Base-by-base conservation (phyloP, 176 grass and related monocot species). In the Oryza glumipatula region DNA sequence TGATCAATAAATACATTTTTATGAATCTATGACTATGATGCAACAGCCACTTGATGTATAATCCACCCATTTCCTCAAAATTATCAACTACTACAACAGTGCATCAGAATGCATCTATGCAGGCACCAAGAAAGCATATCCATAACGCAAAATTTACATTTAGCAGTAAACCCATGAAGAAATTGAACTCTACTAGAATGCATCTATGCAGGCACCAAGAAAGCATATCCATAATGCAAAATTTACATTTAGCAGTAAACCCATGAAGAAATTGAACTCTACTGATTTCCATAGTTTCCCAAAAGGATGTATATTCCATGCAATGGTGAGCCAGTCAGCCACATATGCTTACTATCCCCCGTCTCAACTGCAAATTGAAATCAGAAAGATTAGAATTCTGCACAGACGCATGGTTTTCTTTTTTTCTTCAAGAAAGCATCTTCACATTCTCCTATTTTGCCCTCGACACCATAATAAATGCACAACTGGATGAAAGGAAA, bases 301-400 rank as follows among this genome's bases (percentile, higher is more conserved):
- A 52, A 77, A 81, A 68, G 17, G 51, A n/a, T 47, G 65, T 35
- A 72, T 47, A 47, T 33, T 46, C 66, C 70, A 15, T 60, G 26
- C 35, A 86, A 67, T 5, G 36, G 82, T 73, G 60, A 90, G 74
- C 9, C 73, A 68, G 82, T 73, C 46, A 90, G 74, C 9, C 68
- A 68, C 67, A 36, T 17, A 76, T 76, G 51, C 11, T 73, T 80
- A 17, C 64, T 32, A 61, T 80, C 49, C 45, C 45, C 66, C 68
- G 28, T 67, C 15, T 16, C 63, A 12, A 5, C 70, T 73, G 68
- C 26, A 88, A 81, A 73, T 61, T 78, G 39, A 77, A 85, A 88
- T 36, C 21, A 38, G 26, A 90, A 68, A 69, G 44, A 38, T 84
- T 45, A 82, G 32, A 82, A 16, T 81, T 76, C 23, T 67, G 56